Conservation (phyloP, 345 rosid species). For the Brassica nigra region DNA sequence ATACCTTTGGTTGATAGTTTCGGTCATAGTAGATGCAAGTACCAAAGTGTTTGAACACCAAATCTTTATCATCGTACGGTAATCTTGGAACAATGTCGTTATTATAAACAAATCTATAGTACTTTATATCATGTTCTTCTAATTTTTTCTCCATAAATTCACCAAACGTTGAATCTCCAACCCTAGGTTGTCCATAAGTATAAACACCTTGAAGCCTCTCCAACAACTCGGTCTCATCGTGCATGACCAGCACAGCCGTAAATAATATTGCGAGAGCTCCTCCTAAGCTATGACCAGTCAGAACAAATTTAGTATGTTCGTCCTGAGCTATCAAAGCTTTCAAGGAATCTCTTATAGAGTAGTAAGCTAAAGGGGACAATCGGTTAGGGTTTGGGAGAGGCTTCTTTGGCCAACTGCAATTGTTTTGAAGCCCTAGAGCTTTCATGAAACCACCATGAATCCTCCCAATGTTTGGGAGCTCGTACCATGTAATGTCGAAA, state of each 20-base stretch:
- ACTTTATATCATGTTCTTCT: constrained; percentile 39
- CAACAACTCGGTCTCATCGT: constrained; percentile 55
- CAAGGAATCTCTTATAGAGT: constrained; percentile 55
- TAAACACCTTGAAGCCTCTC: constrained; percentile 61
- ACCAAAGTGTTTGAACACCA: constrained; percentile 84
- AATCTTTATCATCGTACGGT: constrained; percentile 61
- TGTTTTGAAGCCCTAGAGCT: constrained; percentile 70
- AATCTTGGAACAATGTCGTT: constrained; percentile 73
- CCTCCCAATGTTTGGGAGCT: constrained; percentile 57
- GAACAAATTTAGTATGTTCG: constrained; percentile 41
- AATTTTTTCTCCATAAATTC: constrained; percentile 54
- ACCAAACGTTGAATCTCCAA: constrained; percentile 66
- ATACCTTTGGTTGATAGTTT: constrained; percentile 50
- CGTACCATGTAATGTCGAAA: constrained; percentile 76
- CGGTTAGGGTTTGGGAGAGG: constrained; percentile 20
- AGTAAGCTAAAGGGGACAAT: constrained; percentile 53
- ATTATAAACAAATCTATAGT: constrained; percentile 66
- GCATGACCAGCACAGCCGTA: constrained; percentile 51
- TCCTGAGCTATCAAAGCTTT: constrained; percentile 40
- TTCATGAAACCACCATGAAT: constrained; percentile 83
- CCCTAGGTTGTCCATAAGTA: constrained; percentile 82
- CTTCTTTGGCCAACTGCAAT: constrained; percentile 59
- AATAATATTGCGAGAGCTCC: constrained; percentile 80
- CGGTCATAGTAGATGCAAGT: constrained; percentile 57
- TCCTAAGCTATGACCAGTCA: constrained; percentile 80